Evolutionary conservation across 2,329 filamentous ascomycete genomes (phyloP).

Genomic region (Alternaria brassicicola): DNA sequence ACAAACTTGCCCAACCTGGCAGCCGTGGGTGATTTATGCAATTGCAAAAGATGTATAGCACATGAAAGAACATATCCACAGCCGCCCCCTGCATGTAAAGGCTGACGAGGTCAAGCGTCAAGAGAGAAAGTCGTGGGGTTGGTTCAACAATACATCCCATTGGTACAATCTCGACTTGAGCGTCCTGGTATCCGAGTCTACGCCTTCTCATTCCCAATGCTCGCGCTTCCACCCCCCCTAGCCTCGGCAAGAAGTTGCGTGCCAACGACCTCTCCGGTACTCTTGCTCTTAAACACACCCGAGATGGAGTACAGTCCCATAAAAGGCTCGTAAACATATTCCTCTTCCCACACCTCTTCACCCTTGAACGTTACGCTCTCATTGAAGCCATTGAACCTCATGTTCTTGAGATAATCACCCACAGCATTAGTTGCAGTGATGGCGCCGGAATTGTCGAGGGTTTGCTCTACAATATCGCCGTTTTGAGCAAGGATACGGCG

Average conservation of each 20-base stretch:
- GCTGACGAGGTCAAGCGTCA: neutral
- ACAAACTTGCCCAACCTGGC: neutral
- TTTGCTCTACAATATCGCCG: slow-evolving; percentile 61
- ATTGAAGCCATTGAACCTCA: slow-evolving; percentile 62
- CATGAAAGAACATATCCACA: neutral
- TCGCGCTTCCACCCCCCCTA: slow-evolving; percentile 60
- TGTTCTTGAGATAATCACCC: slow-evolving; percentile 59
- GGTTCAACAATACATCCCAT: neutral
- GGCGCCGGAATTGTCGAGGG: slow-evolving; percentile 60
- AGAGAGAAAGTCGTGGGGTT: neutral
- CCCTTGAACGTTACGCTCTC: slow-evolving; percentile 50
- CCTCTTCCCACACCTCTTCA: slow-evolving; percentile 56
- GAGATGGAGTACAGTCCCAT: slow-evolving; percentile 53
- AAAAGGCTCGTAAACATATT: slow-evolving; percentile 62
- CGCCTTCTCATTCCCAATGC: slow-evolving; percentile 48
- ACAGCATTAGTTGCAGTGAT: slow-evolving; percentile 54
- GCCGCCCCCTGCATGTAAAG: neutral
- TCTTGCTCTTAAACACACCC: slow-evolving; percentile 58
- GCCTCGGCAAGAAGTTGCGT: slow-evolving; percentile 61
- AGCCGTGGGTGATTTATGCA: neutral
- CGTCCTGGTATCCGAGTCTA: neutral
- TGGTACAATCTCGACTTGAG: neutral
- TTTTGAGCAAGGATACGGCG: slow-evolving; percentile 64
- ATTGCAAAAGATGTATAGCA: neutral
- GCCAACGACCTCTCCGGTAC: slow-evolving; percentile 55